Base-by-base conservation (phyloP, 2,329 filamentous ascomycete species). In the Xylaria sp. region DNA sequence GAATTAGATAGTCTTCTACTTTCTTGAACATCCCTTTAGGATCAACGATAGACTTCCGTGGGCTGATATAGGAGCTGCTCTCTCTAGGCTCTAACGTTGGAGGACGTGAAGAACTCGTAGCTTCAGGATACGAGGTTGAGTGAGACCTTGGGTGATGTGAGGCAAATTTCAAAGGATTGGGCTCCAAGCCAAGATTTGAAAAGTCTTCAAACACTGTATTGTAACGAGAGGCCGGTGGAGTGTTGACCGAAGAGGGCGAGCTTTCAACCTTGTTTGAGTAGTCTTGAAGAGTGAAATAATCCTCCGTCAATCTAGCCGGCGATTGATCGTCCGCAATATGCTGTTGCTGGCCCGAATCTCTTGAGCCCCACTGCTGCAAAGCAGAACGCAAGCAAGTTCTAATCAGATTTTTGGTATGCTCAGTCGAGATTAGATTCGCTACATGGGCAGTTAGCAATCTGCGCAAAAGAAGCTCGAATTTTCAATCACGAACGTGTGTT, bases 1-100 rank as follows among this genome's bases (percentile, higher is more conserved):
- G 78, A 56, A 89, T 81, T 45, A 97, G 85, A 74, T 96, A 95
- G 67, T 94, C 90, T 78, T 97, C 93, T 15, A 97, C 77, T 5
- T 85, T 85, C 67, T 87, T 89, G 77, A 97, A 97, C 11, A 95
- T 87, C 42, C 82, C 83, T 73, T 86, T 89, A 2, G 84, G 79
- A 3, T 83, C 84, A 47, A 71, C 65, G 50, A 71, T 60, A 65
- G 71, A 50, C 68, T 69, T 44, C 53, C 69, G 59, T 53, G 62
- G 47, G 47, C 61, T 68, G 42, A 36, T 9, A 25, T 62, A 55
- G 9, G 64, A 33, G 27, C 55, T 61, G 17, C 50, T 66, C 33
- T 62, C 65, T 42, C 58, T 31, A 15, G 42, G 25, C 4, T 66
- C 66, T 13, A 58, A 53, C 42, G 44, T 55, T 3, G 61, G 54